phyloP scores from a whole-genome alignment of 306 rosid species.

The Adenanthera pavonina region DNA sequence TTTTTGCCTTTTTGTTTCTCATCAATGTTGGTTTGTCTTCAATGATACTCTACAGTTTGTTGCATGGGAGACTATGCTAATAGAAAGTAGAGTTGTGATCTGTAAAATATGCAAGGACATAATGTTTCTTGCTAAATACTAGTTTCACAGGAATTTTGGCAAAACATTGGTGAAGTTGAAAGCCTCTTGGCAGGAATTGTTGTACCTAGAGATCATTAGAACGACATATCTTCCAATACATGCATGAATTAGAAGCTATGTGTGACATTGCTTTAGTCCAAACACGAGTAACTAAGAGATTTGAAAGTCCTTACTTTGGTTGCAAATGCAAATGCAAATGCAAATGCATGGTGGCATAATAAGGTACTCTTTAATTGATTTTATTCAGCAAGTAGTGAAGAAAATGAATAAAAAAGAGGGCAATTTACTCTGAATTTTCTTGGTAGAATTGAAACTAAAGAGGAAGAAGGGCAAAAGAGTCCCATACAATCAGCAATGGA shows the following conservation, averaged over 20 bases:
- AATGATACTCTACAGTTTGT: neutral
- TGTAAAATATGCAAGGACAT: neutral
- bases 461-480: too few relatives aligned
- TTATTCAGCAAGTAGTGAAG: neutral
- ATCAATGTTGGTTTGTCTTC: slow-evolving; percentile 2
- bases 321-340: neutral
- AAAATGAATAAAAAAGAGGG: neutral
- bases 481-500: too few relatives aligned
- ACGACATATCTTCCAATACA: neutral
- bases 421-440: too few relatives aligned
- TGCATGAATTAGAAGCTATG: neutral
- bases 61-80: neutral
- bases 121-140: slow-evolving; percentile 1
- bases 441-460: too few relatives aligned
- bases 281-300: neutral
- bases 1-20: neutral
- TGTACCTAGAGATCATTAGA: neutral
- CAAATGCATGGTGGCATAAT: neutral
- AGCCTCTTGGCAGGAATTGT: neutral
- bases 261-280: neutral
- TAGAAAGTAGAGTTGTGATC: neutral
- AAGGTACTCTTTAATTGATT: neutral
- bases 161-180: neutral
- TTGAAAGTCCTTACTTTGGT: neutral
- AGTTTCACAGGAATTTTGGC: neutral